These are phyloP conservation scores for Akanthomyces dipterigenus DNA, from an alignment of 2,329 filamentous ascomycete species.

Conservation along the genomic window DNA sequence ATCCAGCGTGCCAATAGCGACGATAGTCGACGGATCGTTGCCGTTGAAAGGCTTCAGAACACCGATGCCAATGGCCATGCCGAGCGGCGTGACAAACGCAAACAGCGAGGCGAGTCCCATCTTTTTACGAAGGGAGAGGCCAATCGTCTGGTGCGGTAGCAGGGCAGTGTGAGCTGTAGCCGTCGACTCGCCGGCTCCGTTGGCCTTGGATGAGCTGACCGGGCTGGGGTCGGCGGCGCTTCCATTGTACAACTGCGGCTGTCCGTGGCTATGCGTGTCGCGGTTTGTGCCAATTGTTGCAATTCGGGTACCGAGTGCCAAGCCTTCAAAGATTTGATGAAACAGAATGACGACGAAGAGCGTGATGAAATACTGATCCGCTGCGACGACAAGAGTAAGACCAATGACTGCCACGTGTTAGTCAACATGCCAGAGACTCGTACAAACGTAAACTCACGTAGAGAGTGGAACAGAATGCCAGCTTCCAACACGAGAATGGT, in stretches of 20 bases:
- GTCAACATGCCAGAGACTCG: not conserved
- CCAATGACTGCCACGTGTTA: conserved; percentile 45
- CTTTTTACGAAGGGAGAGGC: conserved; percentile 42
- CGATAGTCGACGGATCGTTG: conserved; percentile 59
- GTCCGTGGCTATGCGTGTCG: conserved; percentile 11
- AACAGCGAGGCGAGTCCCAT: conserved; percentile 57
- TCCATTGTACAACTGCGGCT: not conserved
- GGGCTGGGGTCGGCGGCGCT: conserved; percentile 15
- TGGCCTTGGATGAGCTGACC: conserved; percentile 4
- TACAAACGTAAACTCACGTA: conserved; percentile 39
- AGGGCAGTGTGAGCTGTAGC: conserved; percentile 14
- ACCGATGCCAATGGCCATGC: conserved; percentile 74
- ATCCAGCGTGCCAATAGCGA: conserved; percentile 68
- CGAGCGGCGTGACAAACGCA: conserved; percentile 65
- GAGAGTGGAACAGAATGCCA: conserved; percentile 69
- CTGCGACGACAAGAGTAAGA: conserved; percentile 55
- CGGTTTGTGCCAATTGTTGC: conserved; percentile 43
- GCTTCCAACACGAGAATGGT: conserved; percentile 64
- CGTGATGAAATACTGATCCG: conserved; percentile 48
- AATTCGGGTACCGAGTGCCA: conserved; percentile 67
- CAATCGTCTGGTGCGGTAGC: conserved; percentile 8
- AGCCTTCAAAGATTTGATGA: conserved; percentile 72
- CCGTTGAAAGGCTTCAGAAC: conserved; percentile 66
- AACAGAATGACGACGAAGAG: conserved; percentile 66
- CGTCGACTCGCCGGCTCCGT: conserved; percentile 11